phyloP scores from a whole-genome alignment of 495 filamentous ascomycete genomes.

The Copromyces sp. region DNA sequence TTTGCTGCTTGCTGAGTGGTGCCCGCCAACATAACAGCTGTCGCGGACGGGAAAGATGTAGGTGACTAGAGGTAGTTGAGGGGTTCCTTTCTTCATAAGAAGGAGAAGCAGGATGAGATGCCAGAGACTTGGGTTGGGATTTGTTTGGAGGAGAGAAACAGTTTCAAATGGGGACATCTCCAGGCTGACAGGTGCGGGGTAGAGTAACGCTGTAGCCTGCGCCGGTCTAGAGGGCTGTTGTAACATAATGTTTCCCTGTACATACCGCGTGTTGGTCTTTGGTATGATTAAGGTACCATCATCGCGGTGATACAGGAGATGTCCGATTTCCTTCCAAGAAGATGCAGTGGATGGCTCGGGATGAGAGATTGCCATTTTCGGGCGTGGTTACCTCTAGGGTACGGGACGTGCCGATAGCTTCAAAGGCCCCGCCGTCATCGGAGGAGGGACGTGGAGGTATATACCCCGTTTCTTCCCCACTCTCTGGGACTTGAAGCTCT shows the following conservation, averaged over 20 bases:
- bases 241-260: no score
- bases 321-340: no score
- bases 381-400: no score
- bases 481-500: neutral
- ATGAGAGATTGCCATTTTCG: no score
- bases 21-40: no score
- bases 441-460: neutral
- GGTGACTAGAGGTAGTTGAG: neutral
- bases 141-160: neutral
- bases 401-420: neutral
- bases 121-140: no score
- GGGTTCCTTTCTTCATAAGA: neutral
- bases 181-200: neutral
- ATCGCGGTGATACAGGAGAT: no score
- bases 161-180: neutral
- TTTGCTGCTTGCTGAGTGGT: no score
- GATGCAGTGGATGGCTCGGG: no score
- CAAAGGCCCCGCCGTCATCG: neutral
- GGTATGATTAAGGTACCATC: no score
- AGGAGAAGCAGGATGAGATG: neutral
- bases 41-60: neutral
- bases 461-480: neutral
- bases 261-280: no score
- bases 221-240: neutral
- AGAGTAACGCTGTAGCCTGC: neutral